Percentiles rank a stretch among this genome's conserved stretches.
phyloP scores from a whole-genome alignment of 768 basidiomycete species.

The Arthromyces matolae region DNA sequence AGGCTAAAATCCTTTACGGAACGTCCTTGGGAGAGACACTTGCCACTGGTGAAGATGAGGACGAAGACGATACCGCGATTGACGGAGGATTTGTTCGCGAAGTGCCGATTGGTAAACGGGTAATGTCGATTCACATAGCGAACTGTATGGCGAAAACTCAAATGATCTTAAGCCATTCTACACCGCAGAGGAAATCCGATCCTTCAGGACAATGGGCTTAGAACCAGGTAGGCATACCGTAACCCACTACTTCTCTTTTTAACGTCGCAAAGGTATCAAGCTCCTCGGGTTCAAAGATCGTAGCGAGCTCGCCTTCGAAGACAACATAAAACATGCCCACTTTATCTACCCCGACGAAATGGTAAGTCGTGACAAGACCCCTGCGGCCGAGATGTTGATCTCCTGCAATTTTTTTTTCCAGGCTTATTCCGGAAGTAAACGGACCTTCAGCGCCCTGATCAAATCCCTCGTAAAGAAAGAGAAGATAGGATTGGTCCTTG shows the following conservation, averaged over 20 bases:
- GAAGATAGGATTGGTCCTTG: conserved; percentile 77
- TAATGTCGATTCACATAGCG: conserved; percentile 23
- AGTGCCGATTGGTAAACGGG: conserved; percentile 52
- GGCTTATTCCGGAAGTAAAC: conserved; percentile 85
- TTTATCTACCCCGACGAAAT: conserved; percentile 93
- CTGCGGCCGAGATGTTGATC: too few species aligned
- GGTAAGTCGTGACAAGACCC: conserved; percentile 46
- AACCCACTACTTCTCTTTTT: not conserved
- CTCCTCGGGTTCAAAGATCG: conserved; percentile 89
- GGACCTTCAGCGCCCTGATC: conserved; percentile 86
- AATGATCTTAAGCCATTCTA: conserved; percentile 65
- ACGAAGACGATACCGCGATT: conserved; percentile 34
- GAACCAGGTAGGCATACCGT: conserved; percentile 54
- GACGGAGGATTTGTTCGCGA: conserved; percentile 30
- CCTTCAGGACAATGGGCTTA: conserved; percentile 78
- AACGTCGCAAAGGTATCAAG: conserved; percentile 60
- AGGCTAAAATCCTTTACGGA: conserved; percentile 43
- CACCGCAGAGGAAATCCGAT: conserved; percentile 75
- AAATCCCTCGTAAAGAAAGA: conserved; percentile 78
- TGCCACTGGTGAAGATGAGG: conserved; percentile 34
- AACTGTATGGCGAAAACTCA: not conserved
- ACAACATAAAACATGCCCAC: conserved; percentile 87
- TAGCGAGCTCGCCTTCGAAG: conserved; percentile 69
- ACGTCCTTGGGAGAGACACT: conserved; percentile 33
- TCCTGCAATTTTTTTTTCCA: conserved; percentile 25